Evolutionary conservation across 495 filamentous ascomycete genomes (phyloP).

Genomic region (Lepraria neglecta): DNA sequence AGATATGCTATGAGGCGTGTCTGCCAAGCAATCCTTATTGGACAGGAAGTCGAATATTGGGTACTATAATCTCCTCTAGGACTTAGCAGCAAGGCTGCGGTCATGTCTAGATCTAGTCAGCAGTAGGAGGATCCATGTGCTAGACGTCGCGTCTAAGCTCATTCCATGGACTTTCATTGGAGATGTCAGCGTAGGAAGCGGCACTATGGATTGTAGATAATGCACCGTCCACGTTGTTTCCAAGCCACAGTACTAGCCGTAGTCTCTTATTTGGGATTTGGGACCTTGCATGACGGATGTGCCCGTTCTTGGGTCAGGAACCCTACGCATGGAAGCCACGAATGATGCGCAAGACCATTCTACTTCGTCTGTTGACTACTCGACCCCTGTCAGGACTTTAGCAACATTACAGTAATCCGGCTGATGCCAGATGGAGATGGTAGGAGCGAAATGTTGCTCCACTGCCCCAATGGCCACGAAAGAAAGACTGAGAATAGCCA

Average conservation of each 20-base stretch:
- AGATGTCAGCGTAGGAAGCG: background rate
- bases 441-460: background rate
- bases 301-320: constrained; percentile 1
- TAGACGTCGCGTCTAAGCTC: background rate
- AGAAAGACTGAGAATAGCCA: background rate
- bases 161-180: background rate
- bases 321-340: background rate
- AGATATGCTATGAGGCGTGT: background rate
- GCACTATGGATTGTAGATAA: background rate
- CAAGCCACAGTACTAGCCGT: background rate
- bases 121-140: constrained; percentile 8
- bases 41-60: too few species aligned
- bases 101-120: constrained; percentile 12
- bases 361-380: background rate
- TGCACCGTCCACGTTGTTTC: background rate
- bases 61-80: too few species aligned
- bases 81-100: background rate
- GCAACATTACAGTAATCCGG: constrained; percentile 7
- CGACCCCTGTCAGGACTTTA: background rate
- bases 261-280: background rate
- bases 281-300: background rate
- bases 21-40: background rate
- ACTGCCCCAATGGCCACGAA: background rate
- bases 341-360: background rate
- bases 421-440: background rate